Conservation (phyloP, 768 basidiomycete species). For the Termitomyces sp. region DNA sequence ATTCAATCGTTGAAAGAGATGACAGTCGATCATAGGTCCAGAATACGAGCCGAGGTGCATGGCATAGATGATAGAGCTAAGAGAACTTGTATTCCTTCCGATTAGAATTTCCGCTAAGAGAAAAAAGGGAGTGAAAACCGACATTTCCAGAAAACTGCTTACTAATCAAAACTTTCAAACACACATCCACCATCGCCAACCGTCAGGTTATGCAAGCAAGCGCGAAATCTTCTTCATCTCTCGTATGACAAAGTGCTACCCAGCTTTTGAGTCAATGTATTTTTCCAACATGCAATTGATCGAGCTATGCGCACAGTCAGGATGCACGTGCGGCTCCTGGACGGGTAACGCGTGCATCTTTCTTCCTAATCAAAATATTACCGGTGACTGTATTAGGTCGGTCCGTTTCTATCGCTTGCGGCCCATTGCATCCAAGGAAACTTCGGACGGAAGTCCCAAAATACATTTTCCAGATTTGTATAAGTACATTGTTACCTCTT, state of each 20-base stretch:
- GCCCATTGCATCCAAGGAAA: neutral
- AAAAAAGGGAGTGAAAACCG: neutral
- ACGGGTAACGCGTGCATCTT: neutral
- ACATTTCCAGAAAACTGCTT: neutral
- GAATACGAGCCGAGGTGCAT: neutral
- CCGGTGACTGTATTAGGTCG: neutral
- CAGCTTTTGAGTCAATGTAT: neutral
- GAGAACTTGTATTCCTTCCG: neutral
- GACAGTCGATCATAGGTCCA: neutral
- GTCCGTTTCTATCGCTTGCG: neutral
- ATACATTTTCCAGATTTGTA: neutral
- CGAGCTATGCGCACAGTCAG: neutral
- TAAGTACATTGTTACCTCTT: neutral
- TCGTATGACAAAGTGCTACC: neutral
- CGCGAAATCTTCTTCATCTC: neutral
- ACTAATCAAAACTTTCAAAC: neutral
- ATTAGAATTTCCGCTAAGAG: neutral
- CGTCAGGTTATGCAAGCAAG: neutral
- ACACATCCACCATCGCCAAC: too few relatives aligned
- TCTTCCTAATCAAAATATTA: neutral
- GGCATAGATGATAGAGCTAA: too few relatives aligned
- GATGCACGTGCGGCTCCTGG: neutral
- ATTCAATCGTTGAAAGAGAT: neutral
- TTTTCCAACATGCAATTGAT: neutral
- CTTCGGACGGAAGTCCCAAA: neutral